These are phyloP conservation scores for Eustoma russellianum DNA, from an alignment of 257 asterid species.

Conservation along the genomic window DNA sequence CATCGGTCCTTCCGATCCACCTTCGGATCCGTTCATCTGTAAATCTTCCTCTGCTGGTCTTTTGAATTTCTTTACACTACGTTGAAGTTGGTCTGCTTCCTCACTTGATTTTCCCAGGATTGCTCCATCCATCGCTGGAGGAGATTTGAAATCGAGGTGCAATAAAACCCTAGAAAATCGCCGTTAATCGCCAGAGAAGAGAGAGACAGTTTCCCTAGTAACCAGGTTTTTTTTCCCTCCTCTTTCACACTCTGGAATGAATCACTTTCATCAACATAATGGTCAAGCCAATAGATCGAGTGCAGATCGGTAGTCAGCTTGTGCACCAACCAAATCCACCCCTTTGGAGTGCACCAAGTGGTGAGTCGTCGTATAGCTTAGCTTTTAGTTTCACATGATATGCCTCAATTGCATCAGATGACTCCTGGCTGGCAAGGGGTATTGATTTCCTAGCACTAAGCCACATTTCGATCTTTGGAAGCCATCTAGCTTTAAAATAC, in stretches of 20 bases:
- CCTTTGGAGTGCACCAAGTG: slow-evolving; percentile 73
- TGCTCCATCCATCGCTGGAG: no score
- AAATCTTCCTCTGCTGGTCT: no score
- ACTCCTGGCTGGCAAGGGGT: slow-evolving; percentile 91
- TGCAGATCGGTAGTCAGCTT: slow-evolving; percentile 89
- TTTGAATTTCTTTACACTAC: no score
- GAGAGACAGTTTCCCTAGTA: no score
- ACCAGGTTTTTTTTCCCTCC: no score
- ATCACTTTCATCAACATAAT: slow-evolving; percentile 84
- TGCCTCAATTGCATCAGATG: slow-evolving; percentile 92
- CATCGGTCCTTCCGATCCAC: no score
- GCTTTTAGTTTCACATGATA: slow-evolving; percentile 84
- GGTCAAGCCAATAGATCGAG: slow-evolving; percentile 96
- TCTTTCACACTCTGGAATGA: slow-evolving; percentile 75
- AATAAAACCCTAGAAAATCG: no score
- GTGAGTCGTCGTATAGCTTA: slow-evolving; percentile 74
- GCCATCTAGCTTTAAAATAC: slow-evolving; percentile 80
- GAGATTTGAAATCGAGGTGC: no score
- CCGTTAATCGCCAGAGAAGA: no score
- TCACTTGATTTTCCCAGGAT: no score
- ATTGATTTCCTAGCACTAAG: slow-evolving; percentile 63
- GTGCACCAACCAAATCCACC: slow-evolving; percentile 98
- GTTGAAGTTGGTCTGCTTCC: no score
- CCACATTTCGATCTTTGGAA: slow-evolving; percentile 98
- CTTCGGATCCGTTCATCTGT: no score